Base-by-base conservation (phyloP, 192 early-diverging fungal genomes). In the Gamsiella multidivaricata region DNA sequence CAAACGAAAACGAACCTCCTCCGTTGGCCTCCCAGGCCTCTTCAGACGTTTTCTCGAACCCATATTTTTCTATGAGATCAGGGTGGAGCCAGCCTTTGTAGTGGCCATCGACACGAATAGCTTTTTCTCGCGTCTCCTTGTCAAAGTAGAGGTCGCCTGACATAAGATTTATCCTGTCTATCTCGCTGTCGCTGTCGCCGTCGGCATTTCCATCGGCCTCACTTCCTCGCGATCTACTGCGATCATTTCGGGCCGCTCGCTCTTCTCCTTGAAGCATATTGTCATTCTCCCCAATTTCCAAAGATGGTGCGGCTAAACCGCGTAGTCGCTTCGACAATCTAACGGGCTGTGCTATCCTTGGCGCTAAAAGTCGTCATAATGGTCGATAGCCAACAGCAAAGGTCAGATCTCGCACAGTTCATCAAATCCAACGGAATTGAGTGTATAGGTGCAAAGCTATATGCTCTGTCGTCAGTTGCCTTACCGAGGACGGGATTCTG, bases 11-110 rank as follows among this genome's bases (percentile, higher is more conserved):
- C 25, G 82, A 86, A 34, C 90, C 92, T 31, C 92, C 92, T 23
- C 91, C 92, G 45, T 93, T 87, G 54, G 86, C 88, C 45, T 93
- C 91, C 91, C 92, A 93, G 26, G 88, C 88, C 37, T 88, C 88
- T 5, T 83, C 63, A 3, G 90, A 89, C 52, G 79, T 84, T 34
- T 69, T 60, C 22, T 86, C 85, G 50, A 93, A 85, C 3, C 84
- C 83, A 52, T 92, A 82, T 49, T 84, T 90, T 42, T 80, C 63
- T 58, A 90, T 86, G 12, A 88, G 79, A 0, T 71, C 86, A 0
- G 70, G 70, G 42, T 89, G 87, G 26, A 91, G 66, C 90, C 91
- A 93, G 11, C 91, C 81, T 54, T 64, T 78, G 45, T 87, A 93
- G 51, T 91, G 91, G 0, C 89, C 90, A 34, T 83, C 71, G 0